phyloP scores from a whole-genome alignment of 176 grass and related monocot species.

The Luzula sylvatica region DNA sequence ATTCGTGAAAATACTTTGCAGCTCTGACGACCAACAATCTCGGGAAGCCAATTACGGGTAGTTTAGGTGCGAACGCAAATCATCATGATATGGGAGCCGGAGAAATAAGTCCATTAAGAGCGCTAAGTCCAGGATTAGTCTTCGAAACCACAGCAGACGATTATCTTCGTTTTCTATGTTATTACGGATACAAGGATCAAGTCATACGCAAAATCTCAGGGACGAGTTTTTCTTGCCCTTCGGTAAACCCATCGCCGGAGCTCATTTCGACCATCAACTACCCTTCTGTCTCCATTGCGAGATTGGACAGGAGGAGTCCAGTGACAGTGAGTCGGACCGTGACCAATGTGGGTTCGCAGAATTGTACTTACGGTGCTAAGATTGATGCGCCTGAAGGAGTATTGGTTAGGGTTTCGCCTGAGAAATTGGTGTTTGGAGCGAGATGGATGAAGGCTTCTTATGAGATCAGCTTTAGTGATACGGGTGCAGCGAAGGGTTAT shows the following conservation, averaged over 20 bases:
- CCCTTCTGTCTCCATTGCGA: constrained; percentile 76
- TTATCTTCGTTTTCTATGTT: constrained; percentile 80
- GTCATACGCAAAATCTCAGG: constrained; percentile 50
- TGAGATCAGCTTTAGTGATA: constrained; percentile 46
- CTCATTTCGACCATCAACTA: constrained; percentile 80
- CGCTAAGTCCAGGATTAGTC: constrained; percentile 84
- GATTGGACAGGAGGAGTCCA: constrained; percentile 27
- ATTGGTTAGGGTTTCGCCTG: constrained; percentile 46
- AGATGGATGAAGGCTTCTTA: constrained; percentile 67
- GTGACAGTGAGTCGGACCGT: constrained; percentile 41
- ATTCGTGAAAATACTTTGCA: constrained; percentile 7
- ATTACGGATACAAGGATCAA: constrained; percentile 82
- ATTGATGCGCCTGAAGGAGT: constrained; percentile 45
- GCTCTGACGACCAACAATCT: constrained; percentile 59
- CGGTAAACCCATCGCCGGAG: constrained; percentile 35
- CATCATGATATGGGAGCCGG: constrained; percentile 85
- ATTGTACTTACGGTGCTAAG: constrained; percentile 43
- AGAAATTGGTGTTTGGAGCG: constrained; percentile 43
- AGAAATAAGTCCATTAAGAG: constrained; percentile 78
- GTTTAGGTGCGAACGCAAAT: constrained; percentile 48
- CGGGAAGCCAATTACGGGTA: constrained; percentile 47
- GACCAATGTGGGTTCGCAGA: constrained; percentile 67
- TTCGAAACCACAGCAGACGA: constrained; percentile 64
- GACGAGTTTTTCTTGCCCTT: constrained; percentile 40
- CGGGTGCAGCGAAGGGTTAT: constrained; percentile 40